Evolutionary conservation across 257 asterid species (phyloP).

Genomic region (Anisodus tanguticus): DNA sequence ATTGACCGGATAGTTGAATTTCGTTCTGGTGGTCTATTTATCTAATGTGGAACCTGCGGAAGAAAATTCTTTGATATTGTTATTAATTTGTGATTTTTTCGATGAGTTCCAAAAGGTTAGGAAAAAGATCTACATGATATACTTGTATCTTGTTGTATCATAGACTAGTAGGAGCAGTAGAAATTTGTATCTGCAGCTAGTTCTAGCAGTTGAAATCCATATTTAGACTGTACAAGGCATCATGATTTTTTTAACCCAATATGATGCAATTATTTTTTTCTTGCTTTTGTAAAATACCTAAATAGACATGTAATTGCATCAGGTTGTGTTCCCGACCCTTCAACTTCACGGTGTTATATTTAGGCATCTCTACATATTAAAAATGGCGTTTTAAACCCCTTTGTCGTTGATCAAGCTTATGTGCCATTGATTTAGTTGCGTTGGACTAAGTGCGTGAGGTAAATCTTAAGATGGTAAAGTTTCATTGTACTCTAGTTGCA

Average conservation of each 20-base stretch:
- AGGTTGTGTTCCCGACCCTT: no score
- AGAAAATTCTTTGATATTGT: not conserved
- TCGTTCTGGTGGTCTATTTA: slow-evolving; percentile 30
- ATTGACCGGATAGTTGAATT: slow-evolving; percentile 32
- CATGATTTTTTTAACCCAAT: not conserved
- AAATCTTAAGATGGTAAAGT: no score
- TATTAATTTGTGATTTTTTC: slow-evolving; percentile 8
- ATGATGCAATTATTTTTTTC: not conserved
- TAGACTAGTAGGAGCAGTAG: slow-evolving; percentile 7
- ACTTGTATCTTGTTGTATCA: slow-evolving; percentile 22
- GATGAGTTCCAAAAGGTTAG: not conserved
- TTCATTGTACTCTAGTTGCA: no score
- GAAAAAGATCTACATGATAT: not conserved
- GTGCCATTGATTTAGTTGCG: no score
- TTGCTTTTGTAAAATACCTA: not conserved
- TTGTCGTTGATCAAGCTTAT: no score
- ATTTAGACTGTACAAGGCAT: not conserved
- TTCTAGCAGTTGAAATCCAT: not conserved
- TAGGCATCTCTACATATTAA: no score
- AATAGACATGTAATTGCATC: not conserved
- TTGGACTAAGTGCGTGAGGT: no score
- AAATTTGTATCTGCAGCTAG: slow-evolving; percentile 20
- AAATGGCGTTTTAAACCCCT: no score
- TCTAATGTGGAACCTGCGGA: slow-evolving; percentile 21
- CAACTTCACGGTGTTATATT: no score